Base-by-base conservation (phyloP, 139 green algal genomes). In the Coelastrella sp. region DNA sequence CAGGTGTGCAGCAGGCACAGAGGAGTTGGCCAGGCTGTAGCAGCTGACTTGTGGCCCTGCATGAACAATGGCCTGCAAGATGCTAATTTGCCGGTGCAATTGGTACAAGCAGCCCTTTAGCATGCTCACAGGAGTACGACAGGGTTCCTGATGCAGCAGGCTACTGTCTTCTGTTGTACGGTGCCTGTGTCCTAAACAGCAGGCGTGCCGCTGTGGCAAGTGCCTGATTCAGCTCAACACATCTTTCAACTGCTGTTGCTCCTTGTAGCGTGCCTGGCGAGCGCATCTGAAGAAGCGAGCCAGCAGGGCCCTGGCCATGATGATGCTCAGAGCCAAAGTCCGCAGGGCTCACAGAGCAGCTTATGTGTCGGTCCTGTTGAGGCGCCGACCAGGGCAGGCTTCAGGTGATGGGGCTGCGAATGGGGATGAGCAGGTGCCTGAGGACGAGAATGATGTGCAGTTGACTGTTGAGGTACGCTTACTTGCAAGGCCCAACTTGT, bases 271-370 rank as follows among this genome's bases (percentile, higher is more conserved):
- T 5, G 83, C 83, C 11, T 88, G 83, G 83, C 83, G 83, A 23
- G 58, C 61, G 17, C 54, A 71, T 54, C 17, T 66, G 54, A 59
- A 88, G 68, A 66, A 57, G 54, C 54, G 68, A 3, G 83, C 83
- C 54, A 88, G 83, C 54, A 75, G 68, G 8, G 66, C 83, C 4
- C 83, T 88, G 8, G 83, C 83, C 19, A 88, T 88, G 83, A 88
- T 88, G 83, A 68, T 80, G 66, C 66, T 88, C 16, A 22, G 83
- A 47, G 68, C 83, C 3, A 88, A 88, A 73, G 83, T 88, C 17
- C 66, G 83, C 4, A 73, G 83, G 16, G 83, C 83, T 17, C 83
- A 88, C 66, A 76, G 83, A 20, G 83, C 68, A 10, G 83, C 83
- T 58, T 88, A 88, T 22, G 83, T 88, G 5, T 68, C 66, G 19